Conservation (phyloP, 768 basidiomycete genomes). For the Suillus tomentosus region DNA sequence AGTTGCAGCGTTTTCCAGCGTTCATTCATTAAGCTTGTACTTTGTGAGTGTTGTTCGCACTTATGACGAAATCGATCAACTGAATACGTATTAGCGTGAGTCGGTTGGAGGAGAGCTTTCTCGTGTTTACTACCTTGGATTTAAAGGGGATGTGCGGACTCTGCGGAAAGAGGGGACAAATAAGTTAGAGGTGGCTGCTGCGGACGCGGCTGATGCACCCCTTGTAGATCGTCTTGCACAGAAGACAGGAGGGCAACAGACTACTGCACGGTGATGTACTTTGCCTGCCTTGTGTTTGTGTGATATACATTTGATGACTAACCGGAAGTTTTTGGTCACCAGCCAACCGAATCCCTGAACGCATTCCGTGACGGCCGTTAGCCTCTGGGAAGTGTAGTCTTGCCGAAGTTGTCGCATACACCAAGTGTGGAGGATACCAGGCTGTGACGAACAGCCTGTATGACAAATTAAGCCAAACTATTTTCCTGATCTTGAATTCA, state of each 20-base stretch:
- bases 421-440: conserved; percentile 19
- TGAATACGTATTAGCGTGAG: conserved; percentile 50
- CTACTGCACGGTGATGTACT: conserved; percentile 51
- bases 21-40: conserved; percentile 73
- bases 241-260: conserved; percentile 60
- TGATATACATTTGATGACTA: neutral
- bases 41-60: conserved; percentile 57
- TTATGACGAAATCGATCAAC: conserved; percentile 6
- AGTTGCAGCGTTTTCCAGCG: conserved; percentile 73
- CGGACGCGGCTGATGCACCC: conserved; percentile 73
- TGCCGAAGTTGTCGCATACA: conserved; percentile 12
- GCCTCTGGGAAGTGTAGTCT: neutral
- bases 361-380: neutral
- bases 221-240: conserved; percentile 61
- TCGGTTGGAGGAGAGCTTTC: conserved; percentile 65
- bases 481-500: neutral
- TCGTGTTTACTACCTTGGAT: conserved; percentile 78
- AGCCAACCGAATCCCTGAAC: neutral
- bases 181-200: conserved; percentile 76
- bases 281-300: conserved; percentile 7
- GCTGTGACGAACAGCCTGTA: neutral
- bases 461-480: neutral
- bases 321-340: neutral
- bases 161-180: conserved; percentile 58
- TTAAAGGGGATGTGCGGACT: conserved; percentile 70